Conservation (phyloP, 768 basidiomycete species). For the Chalciporus sphaerocephalus region DNA sequence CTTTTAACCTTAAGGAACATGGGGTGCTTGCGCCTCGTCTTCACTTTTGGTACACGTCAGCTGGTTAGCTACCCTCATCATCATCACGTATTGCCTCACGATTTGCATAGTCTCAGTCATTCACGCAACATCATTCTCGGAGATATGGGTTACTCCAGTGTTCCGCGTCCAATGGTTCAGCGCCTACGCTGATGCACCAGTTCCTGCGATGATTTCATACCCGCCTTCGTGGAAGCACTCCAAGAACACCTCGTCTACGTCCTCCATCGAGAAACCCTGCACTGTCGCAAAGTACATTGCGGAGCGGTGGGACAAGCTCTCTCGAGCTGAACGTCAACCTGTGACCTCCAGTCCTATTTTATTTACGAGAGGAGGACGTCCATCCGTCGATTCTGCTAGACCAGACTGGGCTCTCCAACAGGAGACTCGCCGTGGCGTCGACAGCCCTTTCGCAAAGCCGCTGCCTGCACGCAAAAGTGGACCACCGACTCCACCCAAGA, state of each 20-base stretch:
- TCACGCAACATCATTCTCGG: constrained; percentile 41
- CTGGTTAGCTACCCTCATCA: constrained; percentile 46
- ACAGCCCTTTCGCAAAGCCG: constrained; percentile 45
- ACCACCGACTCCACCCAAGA: constrained; percentile 28
- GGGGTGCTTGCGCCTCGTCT: constrained; percentile 45
- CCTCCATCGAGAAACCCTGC: constrained; percentile 17
- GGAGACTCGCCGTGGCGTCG: constrained; percentile 48
- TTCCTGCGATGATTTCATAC: constrained; percentile 2
- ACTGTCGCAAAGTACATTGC: constrained; percentile 27
- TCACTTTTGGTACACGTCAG: constrained; percentile 43
- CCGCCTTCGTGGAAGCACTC: constrained; percentile 10
- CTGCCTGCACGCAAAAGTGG: constrained; percentile 23
- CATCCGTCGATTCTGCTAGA: constrained; percentile 26
- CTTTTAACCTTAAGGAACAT: constrained; percentile 29
- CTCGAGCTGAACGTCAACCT: constrained; percentile 20
- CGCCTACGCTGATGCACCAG: constrained; percentile 1
- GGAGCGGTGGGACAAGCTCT: constrained; percentile 30
- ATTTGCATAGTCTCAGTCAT: constrained; percentile 44
- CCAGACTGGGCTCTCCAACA: constrained; percentile 50
- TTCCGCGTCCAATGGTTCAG: constrained; percentile 58
- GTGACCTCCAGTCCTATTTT: constrained; percentile 13
- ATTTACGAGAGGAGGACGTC: constrained; percentile 16
- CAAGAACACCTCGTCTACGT: constrained; percentile 4
- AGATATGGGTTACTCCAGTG: constrained; percentile 52
- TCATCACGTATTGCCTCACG: constrained; percentile 51